Percentiles rank a stretch among this genome's conserved stretches.
phyloP scores from a whole-genome alignment of 495 filamentous ascomycete genomes.

The Xeromyces bisporus region DNA sequence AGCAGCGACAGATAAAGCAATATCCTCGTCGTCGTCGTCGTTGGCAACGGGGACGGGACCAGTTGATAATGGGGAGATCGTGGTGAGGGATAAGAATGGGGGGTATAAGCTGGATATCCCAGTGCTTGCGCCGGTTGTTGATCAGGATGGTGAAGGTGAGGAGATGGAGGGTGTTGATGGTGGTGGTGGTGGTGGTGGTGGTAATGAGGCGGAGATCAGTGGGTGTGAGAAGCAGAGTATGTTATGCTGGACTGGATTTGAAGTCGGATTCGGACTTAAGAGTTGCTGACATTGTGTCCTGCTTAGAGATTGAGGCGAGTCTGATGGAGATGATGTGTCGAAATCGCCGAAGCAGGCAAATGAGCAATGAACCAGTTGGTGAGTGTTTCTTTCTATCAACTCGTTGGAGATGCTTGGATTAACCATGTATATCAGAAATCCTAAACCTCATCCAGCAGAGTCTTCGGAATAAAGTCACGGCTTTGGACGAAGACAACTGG shows the following conservation, averaged over 20 bases:
- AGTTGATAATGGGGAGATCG: conserved; percentile 47
- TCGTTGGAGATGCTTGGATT: not conserved
- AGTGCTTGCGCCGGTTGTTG: conserved; percentile 28
- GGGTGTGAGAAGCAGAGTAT: conserved; percentile 31
- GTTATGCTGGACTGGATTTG: conserved; percentile 5
- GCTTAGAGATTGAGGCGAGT: conserved; percentile 30
- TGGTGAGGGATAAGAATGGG: conserved; percentile 60
- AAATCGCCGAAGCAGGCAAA: conserved; percentile 39
- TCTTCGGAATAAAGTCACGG: conserved; percentile 50
- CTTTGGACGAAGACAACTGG: conserved; percentile 74
- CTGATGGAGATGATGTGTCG: conserved; percentile 37
- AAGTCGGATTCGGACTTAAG: too few relatives aligned
- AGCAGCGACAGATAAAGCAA: too few relatives aligned
- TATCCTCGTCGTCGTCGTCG: not conserved
- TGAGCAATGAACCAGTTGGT: conserved; percentile 52
- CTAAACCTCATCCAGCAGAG: conserved; percentile 56
- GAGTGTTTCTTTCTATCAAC: conserved; percentile 5
- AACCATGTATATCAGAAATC: conserved; percentile 38
- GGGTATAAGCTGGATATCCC: conserved; percentile 58
- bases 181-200: conserved; percentile 11
- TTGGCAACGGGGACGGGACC: conserved; percentile 15
- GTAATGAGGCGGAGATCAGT: conserved; percentile 15
- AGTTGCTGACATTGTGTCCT: not conserved
- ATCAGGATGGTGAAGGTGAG: conserved; percentile 37
- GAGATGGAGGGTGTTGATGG: conserved; percentile 27